Evolutionary conservation across 495 filamentous ascomycete genomes (phyloP).

Genomic region (Glarea lozoyensis): DNA sequence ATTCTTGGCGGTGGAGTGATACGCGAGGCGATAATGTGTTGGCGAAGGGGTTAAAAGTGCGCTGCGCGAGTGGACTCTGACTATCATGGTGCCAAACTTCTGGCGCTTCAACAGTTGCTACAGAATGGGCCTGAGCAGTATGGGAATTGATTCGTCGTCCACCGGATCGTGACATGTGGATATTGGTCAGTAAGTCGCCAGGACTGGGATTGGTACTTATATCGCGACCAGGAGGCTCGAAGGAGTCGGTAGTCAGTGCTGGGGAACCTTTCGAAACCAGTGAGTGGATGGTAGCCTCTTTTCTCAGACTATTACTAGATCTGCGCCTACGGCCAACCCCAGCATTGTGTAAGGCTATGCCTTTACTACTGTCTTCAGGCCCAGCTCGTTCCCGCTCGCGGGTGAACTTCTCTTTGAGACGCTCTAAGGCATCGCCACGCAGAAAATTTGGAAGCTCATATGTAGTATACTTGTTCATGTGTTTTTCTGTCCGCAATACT

Average conservation of each 20-base stretch:
- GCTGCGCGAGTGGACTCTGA: constrained; percentile 50
- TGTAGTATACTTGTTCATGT: constrained; percentile 85
- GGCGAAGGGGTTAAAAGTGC: constrained; percentile 48
- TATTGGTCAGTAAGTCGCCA: constrained; percentile 73
- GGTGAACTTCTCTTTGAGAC: constrained; percentile 89
- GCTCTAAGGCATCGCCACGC: constrained; percentile 70
- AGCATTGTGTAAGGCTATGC: constrained; percentile 87
- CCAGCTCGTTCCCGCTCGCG: constrained; percentile 78
- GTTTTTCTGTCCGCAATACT: constrained; percentile 80
- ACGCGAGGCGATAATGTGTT: constrained; percentile 41
- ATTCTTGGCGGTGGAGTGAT: constrained; percentile 56
- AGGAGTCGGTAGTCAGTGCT: constrained; percentile 21
- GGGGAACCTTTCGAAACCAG: constrained; percentile 34
- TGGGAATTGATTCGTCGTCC: constrained; percentile 23
- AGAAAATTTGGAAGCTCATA: constrained; percentile 90
- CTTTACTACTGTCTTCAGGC: constrained; percentile 78
- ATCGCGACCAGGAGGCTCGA: constrained; percentile 24
- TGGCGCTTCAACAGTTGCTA: constrained; percentile 21
- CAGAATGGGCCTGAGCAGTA: constrained; percentile 18
- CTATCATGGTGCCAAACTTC: constrained; percentile 21
- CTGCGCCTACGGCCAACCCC: constrained; percentile 54
- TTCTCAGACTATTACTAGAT: constrained; percentile 67
- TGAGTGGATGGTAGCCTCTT: constrained; percentile 70
- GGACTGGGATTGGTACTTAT: constrained; percentile 45
- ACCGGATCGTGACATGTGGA: constrained; percentile 60